Conservation (phyloP, 2,329 filamentous ascomycete genomes). For the Neocatenulostroma microsporum region DNA sequence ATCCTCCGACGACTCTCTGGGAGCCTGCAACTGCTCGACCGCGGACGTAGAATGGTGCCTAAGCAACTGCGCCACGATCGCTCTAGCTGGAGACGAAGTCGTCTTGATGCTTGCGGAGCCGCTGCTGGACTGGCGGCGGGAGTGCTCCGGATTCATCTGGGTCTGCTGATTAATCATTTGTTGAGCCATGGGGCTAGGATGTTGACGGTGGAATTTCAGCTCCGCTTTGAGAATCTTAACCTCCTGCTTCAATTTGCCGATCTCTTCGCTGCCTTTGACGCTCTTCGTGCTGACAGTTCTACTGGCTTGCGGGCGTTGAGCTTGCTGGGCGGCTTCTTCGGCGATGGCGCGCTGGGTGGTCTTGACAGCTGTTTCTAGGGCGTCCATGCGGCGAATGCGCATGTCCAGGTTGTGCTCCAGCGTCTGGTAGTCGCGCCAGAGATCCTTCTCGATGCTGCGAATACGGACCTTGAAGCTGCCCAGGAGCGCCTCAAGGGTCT, state of each 20-base stretch:
- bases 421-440: conserved; percentile 84
- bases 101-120: conserved; percentile 7
- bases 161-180: conserved; percentile 26
- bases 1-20: too few relatives aligned
- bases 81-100: conserved; percentile 28
- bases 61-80: conserved; percentile 45
- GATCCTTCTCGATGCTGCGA: conserved; percentile 74
- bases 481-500: conserved; percentile 75
- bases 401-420: conserved; percentile 74
- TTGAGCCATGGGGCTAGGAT: conserved; percentile 28
- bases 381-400: conserved; percentile 76
- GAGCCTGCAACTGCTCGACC: conserved; percentile 34
- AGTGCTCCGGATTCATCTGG: conserved; percentile 13
- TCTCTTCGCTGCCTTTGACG: conserved; percentile 43
- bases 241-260: conserved; percentile 52
- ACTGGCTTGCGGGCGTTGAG: conserved; percentile 21
- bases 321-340: conserved; percentile 41
- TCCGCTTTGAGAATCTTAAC: conserved; percentile 55
- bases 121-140: conserved; percentile 14
- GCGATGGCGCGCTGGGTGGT: conserved; percentile 49
- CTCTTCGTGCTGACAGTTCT: conserved; percentile 32
- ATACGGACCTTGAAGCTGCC: conserved; percentile 71
- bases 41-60: conserved; percentile 48
- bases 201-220: conserved; percentile 55
- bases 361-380: conserved; percentile 71